Evolutionary conservation across 805 yeast species (phyloP).

Genomic region (Dipodascus geniculatus): DNA sequence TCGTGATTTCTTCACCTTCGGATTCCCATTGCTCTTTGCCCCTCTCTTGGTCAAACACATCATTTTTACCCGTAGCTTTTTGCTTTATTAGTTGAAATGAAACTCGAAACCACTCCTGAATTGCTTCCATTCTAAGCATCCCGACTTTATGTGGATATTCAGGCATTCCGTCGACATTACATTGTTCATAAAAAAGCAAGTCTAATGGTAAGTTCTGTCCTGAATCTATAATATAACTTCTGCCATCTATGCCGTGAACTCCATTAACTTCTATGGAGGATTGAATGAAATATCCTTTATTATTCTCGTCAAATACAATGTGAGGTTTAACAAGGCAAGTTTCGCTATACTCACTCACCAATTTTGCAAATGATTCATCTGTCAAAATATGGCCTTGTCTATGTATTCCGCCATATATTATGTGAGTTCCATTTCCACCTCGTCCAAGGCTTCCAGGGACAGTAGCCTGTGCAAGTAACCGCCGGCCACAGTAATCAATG

Average conservation of each 20-base stretch:
- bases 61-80: background rate
- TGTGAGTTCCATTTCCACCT: constrained; percentile 35
- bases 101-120: constrained; percentile 69
- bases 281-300: constrained; percentile 36
- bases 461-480: constrained; percentile 87
- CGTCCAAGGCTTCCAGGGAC: constrained; percentile 78
- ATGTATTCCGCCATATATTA: constrained; percentile 66
- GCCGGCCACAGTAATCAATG: constrained; percentile 80
- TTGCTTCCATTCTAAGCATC: constrained; percentile 77
- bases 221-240: constrained; percentile 74
- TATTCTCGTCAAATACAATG: constrained; percentile 35
- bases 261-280: constrained; percentile 80
- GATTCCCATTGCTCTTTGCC: no score
- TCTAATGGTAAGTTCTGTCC: constrained; percentile 80
- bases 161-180: constrained; percentile 33
- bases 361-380: constrained; percentile 41
- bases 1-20: no score
- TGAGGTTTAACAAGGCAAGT: constrained; percentile 72
- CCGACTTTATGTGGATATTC: constrained; percentile 74
- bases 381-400: constrained; percentile 39
- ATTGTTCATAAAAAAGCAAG: constrained; percentile 39
- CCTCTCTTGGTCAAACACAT: no score
- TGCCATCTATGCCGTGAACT: constrained; percentile 70
- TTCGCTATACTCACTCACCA: constrained; percentile 52
- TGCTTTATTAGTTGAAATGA: background rate